Evolutionary conservation across 2,329 filamentous ascomycete genomes (phyloP).

Genomic region (Colletotrichum sp.): DNA sequence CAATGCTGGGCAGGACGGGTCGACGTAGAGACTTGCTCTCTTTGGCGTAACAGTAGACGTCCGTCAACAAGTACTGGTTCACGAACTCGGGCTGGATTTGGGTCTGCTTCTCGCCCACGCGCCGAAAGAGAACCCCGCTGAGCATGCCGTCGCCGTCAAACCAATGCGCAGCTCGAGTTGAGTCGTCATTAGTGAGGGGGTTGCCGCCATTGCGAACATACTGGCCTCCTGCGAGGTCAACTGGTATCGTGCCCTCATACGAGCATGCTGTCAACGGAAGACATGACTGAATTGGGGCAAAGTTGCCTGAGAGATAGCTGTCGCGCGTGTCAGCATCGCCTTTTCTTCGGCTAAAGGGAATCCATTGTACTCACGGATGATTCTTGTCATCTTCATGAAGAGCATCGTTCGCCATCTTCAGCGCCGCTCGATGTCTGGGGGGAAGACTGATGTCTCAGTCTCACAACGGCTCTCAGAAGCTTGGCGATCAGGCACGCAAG

Average conservation of each 20-base stretch:
- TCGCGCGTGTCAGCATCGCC: background rate
- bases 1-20: slow-evolving; percentile 71
- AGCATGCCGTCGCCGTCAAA: slow-evolving; percentile 81
- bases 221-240: slow-evolving; percentile 71
- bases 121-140: slow-evolving; percentile 66
- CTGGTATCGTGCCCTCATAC: slow-evolving; percentile 63
- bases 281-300: slow-evolving; percentile 67
- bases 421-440: background rate
- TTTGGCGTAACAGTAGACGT: slow-evolving; percentile 63
- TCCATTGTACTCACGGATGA: slow-evolving; percentile 7
- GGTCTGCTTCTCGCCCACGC: slow-evolving; percentile 34
- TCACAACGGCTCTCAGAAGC: background rate
- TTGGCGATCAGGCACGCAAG: background rate
- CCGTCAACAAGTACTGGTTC: slow-evolving; percentile 73
- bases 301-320: slow-evolving; percentile 69
- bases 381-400: background rate
- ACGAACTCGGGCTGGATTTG: slow-evolving; percentile 67
- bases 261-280: slow-evolving; percentile 61
- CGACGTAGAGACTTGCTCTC: slow-evolving; percentile 50
- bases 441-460: background rate
- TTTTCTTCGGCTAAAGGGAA: background rate
- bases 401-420: background rate
- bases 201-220: slow-evolving; percentile 78
- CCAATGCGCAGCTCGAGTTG: slow-evolving; percentile 71
- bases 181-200: slow-evolving; percentile 65